Conservation (phyloP, 345 rosid genomes). For the Euphorbia pulcherrima region DNA sequence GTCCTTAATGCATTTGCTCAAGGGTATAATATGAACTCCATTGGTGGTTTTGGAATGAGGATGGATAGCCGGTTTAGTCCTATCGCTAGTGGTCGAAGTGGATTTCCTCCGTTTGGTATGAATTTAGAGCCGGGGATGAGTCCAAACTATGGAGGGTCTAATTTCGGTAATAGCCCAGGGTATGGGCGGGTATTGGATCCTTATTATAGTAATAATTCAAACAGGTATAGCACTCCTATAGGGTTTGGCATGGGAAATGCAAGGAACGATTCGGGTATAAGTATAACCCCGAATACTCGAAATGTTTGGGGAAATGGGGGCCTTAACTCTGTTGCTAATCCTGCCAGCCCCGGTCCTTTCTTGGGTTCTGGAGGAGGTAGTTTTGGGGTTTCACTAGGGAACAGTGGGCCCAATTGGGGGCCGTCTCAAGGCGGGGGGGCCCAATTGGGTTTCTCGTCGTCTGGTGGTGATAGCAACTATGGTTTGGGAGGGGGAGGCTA, state of each 20-base stretch:
- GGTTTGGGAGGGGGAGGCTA: constrained; percentile 48
- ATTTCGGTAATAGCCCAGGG: constrained; percentile 54
- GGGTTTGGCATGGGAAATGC: constrained; percentile 50
- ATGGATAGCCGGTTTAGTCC: constrained; percentile 79
- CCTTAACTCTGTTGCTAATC: constrained; percentile 35
- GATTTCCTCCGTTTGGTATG: constrained; percentile 55
- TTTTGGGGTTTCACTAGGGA: constrained; percentile 61
- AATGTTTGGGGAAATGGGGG: constrained; percentile 84
- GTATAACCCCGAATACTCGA: constrained; percentile 51
- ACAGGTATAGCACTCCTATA: constrained; percentile 63
- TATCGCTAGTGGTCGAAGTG: constrained; percentile 55
- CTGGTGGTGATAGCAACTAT: constrained; percentile 37
- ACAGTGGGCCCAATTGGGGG: constrained; percentile 68
- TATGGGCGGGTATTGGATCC: constrained; percentile 60
- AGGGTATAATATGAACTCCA: constrained; percentile 50
- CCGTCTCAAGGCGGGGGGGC: constrained; percentile 47
- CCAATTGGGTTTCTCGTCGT: constrained; percentile 35
- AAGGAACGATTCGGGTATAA: constrained; percentile 56
- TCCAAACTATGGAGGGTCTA: constrained; percentile 56
- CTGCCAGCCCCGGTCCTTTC: constrained; percentile 43
- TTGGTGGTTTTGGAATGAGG: constrained; percentile 58
- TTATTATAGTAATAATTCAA: constrained; percentile 52
- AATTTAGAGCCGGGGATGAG: constrained; percentile 64
- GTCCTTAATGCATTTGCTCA: constrained; percentile 67
- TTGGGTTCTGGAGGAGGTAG: constrained; percentile 50